phyloP scores from a whole-genome alignment of 1,284 basidiomycete species.

The Melampsora americana region DNA sequence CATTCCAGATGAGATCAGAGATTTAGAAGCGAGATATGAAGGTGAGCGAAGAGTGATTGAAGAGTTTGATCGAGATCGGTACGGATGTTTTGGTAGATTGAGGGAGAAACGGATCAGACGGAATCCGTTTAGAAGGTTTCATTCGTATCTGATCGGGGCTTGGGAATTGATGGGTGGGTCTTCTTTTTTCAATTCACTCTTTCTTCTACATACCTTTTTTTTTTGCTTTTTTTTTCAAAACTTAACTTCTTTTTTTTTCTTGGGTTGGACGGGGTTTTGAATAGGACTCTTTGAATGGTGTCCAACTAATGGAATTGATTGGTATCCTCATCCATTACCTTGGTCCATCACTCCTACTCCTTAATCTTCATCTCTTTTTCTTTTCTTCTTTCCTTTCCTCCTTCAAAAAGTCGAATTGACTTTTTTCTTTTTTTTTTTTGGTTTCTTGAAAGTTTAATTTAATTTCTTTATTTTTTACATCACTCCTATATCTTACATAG shows the following conservation, averaged over 20 bases:
- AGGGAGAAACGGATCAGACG: slow-evolving; percentile 70
- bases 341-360: slow-evolving; percentile 48
- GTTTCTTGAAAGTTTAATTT: too few relatives aligned
- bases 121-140: slow-evolving; percentile 74
- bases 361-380: neutral
- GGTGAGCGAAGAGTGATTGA: slow-evolving; percentile 68
- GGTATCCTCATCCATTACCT: slow-evolving; percentile 51
- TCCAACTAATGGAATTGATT: slow-evolving; percentile 58
- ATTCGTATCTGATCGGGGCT: slow-evolving; percentile 72
- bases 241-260: slow-evolving; percentile 45
- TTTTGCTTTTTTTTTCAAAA: too few relatives aligned
- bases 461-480: too few relatives aligned
- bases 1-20: neutral
- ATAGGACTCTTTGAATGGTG: slow-evolving; percentile 80
- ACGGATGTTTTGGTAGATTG: slow-evolving; percentile 79
- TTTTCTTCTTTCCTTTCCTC: too few relatives aligned
- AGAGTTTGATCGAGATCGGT: slow-evolving; percentile 72
- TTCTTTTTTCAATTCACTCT: too few relatives aligned
- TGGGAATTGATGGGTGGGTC: slow-evolving; percentile 12
- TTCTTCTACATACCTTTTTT: too few relatives aligned
- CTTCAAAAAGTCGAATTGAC: too few relatives aligned
- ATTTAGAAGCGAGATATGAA: slow-evolving; percentile 63
- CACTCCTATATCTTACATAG: too few relatives aligned
- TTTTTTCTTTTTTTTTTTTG: neutral
- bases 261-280: slow-evolving; percentile 63